Evolutionary conservation across 1,284 basidiomycete species (phyloP), one percentile per base, ranked within the genome.

Genomic region (Baeospora myosura): DNA sequence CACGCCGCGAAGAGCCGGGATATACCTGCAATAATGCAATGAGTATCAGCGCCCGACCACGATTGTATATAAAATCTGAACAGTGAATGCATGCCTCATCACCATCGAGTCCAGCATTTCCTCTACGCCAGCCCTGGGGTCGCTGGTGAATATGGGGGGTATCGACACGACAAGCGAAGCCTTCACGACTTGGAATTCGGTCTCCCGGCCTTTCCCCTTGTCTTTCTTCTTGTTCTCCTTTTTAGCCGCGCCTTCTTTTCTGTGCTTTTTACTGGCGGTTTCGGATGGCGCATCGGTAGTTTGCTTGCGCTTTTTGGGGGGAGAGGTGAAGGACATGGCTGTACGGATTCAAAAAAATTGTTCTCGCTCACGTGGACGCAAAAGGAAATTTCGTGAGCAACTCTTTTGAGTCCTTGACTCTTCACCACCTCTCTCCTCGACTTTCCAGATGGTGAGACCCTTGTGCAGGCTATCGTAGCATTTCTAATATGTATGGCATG

Each of bases 31-130:
- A 42, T 16, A 25, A 35, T 24, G 10, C n/a, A n/a, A n/a, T 25
- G 26, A 28, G 26, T 8, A 28, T 28, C 8, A 8, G 8, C 26
- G 26, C 8, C n/a, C n/a, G n/a, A n/a, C n/a, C n/a, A n/a, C n/a
- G 4, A 16, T 2, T 11, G 12, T 34, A 5, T n/a, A 28, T 8
- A 17, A 17, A 34, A 34, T 23, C 8, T 30, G 24, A 28, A 25
- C 24, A 33, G 21, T 26, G 26, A 38, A 12, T 14, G 64, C 79
- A 58, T 56, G 92, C 92, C 88, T 78, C 92, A 96, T 95, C 18
- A 95, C 67, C 83, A 94, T 86, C 7, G 85, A 88, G 60, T 96
- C 90, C 21, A 97, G 66, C 73, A 91, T 81, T 63, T 97, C 91
- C 53, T 83, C 76, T 10, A 81, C 88, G 7, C 93, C 93, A 32